These are phyloP conservation scores for Neurospora discreta DNA, from an alignment of 495 filamentous ascomycete genomes.

Conservation along the genomic window DNA sequence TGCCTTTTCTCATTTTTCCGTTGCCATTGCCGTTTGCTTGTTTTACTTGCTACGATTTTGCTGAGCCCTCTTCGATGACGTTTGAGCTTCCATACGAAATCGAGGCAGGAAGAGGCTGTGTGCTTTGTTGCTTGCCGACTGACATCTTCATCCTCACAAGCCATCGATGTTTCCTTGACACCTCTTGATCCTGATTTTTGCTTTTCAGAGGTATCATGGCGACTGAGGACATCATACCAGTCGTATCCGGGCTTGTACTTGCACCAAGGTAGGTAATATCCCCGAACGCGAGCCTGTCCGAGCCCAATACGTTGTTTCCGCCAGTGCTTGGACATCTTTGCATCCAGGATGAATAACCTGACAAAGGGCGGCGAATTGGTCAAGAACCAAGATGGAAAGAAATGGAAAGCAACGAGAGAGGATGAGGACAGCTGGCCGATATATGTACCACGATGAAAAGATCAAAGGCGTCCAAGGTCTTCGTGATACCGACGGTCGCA, in stretches of 20 bases:
- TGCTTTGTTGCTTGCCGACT: not conserved
- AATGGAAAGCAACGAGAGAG: not conserved
- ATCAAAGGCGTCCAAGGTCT: not conserved
- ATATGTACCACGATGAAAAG: not conserved
- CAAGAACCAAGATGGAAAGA: not conserved
- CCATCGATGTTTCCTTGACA: not conserved
- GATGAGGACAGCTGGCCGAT: not conserved
- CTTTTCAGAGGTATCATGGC: not conserved
- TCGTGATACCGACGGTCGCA: not conserved
- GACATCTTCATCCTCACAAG: not conserved
- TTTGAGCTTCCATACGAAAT: not conserved
- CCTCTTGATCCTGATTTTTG: too few relatives aligned
- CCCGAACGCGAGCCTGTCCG: not conserved
- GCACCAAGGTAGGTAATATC: not conserved
- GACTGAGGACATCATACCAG: not conserved
- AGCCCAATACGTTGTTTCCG: not conserved
- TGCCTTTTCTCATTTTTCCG: constrained; percentile 1
- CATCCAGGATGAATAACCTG: not conserved
- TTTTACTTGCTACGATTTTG: not conserved
- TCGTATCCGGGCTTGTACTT: not conserved
- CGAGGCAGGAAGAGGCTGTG: not conserved
- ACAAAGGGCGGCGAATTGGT: not conserved
- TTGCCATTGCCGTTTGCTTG: not conserved
- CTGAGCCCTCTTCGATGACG: not conserved
- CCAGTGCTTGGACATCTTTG: not conserved